Conservation (phyloP, 2,329 filamentous ascomycete genomes). For the Fusarium falciforme region DNA sequence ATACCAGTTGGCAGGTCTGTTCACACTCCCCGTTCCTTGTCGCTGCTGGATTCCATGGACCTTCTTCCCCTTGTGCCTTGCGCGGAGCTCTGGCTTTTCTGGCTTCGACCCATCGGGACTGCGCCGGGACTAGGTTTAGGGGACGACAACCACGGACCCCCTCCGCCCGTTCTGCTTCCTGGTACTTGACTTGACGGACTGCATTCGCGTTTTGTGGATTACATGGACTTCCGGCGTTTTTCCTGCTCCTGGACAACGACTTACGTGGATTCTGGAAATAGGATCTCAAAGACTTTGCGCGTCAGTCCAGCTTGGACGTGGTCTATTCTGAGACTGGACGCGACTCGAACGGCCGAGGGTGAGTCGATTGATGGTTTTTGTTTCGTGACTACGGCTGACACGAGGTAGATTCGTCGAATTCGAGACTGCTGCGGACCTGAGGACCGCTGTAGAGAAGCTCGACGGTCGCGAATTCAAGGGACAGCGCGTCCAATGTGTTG, state of each 20-base stretch:
- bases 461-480: slow-evolving; percentile 95
- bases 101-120: slow-evolving; percentile 43
- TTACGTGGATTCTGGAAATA: slow-evolving; percentile 87
- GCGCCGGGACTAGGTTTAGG: slow-evolving; percentile 42
- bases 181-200: slow-evolving; percentile 54
- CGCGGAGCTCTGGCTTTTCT: slow-evolving; percentile 47
- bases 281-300: slow-evolving; percentile 99
- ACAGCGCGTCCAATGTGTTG: slow-evolving; percentile 83
- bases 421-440: slow-evolving; percentile 90
- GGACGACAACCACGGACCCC: slow-evolving; percentile 44
- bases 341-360: slow-evolving; percentile 83
- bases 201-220: slow-evolving; percentile 50
- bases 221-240: slow-evolving; percentile 47
- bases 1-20: slow-evolving; percentile 99
- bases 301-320: slow-evolving; percentile 95
- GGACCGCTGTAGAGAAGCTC: slow-evolving; percentile 93
- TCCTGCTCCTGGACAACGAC: slow-evolving; percentile 70
- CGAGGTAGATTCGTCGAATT: slow-evolving; percentile 90
- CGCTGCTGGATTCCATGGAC: slow-evolving; percentile 59
- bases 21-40: slow-evolving; percentile 69
- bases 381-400: slow-evolving; percentile 19
- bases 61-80: slow-evolving; percentile 44
- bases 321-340: slow-evolving; percentile 89
- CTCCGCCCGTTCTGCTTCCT: slow-evolving; percentile 41
- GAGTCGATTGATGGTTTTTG: slow-evolving; percentile 51